These are phyloP conservation scores for Aphanocladium album DNA, from an alignment of 2,329 filamentous ascomycete species.

Conservation along the genomic window DNA sequence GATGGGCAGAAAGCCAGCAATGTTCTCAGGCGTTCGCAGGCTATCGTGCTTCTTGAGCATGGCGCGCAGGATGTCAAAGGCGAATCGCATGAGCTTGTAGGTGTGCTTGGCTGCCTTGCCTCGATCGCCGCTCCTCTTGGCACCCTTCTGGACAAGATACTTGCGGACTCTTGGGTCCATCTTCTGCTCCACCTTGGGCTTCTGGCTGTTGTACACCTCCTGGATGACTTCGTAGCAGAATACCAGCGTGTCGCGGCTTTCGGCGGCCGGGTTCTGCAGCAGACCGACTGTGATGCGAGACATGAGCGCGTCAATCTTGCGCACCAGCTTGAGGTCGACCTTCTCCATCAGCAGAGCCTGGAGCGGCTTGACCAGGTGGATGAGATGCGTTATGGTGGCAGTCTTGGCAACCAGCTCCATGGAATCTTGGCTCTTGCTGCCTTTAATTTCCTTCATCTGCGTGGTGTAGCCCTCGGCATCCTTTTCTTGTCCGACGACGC, in stretches of 20 bases:
- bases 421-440: slow-evolving; percentile 95
- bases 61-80: slow-evolving; percentile 78
- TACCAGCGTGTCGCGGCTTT: slow-evolving; percentile 76
- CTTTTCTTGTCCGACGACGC: slow-evolving; percentile 87
- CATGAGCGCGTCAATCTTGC: slow-evolving; percentile 86
- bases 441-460: slow-evolving; percentile 96
- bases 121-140: slow-evolving; percentile 67
- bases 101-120: slow-evolving; percentile 72
- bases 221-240: slow-evolving; percentile 96
- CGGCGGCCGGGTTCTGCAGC: slow-evolving; percentile 72
- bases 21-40: slow-evolving; percentile 71
- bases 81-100: slow-evolving; percentile 84
- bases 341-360: slow-evolving; percentile 76
- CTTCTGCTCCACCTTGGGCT: slow-evolving; percentile 45
- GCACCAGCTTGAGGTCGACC: slow-evolving; percentile 74
- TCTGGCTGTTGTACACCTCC: slow-evolving; percentile 67
- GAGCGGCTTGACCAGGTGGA: slow-evolving; percentile 72
- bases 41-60: slow-evolving; percentile 82
- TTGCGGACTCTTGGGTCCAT: slow-evolving; percentile 60
- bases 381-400: slow-evolving; percentile 68
- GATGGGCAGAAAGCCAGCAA: slow-evolving; percentile 81
- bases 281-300: slow-evolving; percentile 78
- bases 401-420: slow-evolving; percentile 89
- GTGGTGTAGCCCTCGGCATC: slow-evolving; percentile 93
- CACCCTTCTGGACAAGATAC: slow-evolving; percentile 76